Conservation (phyloP, 176 grass and related monocot species). For the Phoenix dactylifera region DNA sequence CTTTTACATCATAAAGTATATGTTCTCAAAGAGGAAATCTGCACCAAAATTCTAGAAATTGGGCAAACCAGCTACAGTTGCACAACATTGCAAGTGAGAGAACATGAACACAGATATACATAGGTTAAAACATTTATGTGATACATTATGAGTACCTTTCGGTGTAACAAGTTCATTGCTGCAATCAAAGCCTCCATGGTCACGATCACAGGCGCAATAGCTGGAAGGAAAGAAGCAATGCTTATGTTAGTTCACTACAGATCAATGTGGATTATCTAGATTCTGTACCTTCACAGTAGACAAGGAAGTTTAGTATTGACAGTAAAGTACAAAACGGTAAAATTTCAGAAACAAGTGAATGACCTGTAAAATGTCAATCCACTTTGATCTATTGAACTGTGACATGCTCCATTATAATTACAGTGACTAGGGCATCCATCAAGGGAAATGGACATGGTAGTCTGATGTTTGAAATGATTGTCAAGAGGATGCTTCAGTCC, state of each 20-base stretch:
- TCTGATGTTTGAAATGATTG: slow-evolving; percentile 28
- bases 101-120: too few species aligned
- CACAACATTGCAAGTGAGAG: too few species aligned
- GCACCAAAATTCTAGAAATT: too few species aligned
- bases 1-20: too few species aligned
- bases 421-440: slow-evolving; percentile 82
- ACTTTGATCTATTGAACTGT: slow-evolving; percentile 74
- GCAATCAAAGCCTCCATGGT: slow-evolving; percentile 98
- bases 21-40: too few species aligned
- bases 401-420: slow-evolving; percentile 68
- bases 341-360: slow-evolving; percentile 11
- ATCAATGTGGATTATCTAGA: too few species aligned
- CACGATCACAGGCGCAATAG: slow-evolving; percentile 79
- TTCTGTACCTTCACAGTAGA: too few species aligned
- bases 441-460: slow-evolving; percentile 71
- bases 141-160: slow-evolving; percentile 38
- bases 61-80: too few species aligned
- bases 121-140: too few species aligned
- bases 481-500: slow-evolving; percentile 70
- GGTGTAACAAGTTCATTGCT: slow-evolving; percentile 72
- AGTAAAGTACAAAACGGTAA: background rate
- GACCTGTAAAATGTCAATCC: slow-evolving; percentile 93
- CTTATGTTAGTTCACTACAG: too few species aligned
- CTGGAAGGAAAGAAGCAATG: slow-evolving; percentile 32
- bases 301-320: too few species aligned